Conservation (phyloP, 352 stramenopile species). For the Thraustochytrium striatum region DNA sequence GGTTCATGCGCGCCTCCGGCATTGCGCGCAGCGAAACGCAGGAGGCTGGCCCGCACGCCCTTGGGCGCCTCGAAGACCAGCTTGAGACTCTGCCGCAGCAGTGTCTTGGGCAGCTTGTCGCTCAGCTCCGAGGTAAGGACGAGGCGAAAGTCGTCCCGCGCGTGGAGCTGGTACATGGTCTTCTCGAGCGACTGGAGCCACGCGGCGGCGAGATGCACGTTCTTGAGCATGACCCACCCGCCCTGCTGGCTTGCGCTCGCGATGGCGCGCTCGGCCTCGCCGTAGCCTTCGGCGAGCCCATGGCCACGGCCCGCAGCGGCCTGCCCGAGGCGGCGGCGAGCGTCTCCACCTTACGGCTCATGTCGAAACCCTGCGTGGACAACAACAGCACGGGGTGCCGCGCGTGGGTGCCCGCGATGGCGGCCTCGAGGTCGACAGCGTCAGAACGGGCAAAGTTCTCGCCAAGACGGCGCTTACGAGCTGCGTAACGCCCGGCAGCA, state of each 20-base stretch:
- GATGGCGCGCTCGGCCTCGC: constrained; percentile 87
- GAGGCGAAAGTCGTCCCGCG: constrained; percentile 64
- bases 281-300: constrained; percentile 96
- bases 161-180: constrained; percentile 79
- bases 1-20: constrained; percentile 80
- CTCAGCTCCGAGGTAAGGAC: constrained; percentile 98
- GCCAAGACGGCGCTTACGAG: constrained; percentile 78
- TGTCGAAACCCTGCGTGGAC: constrained; percentile 94
- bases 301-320: constrained; percentile 92
- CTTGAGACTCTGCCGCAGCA: constrained; percentile 92
- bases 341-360: constrained; percentile 91
- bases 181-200: constrained; percentile 97
- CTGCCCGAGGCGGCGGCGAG: constrained; percentile 81
- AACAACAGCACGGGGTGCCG: constrained; percentile 90
- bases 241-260: constrained; percentile 89
- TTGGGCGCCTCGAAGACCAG: constrained; percentile 96
- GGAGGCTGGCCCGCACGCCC: constrained; percentile 93
- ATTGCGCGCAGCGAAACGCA: constrained; percentile 90
- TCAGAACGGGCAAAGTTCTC: constrained; percentile 82
- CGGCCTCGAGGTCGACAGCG: constrained; percentile 72
- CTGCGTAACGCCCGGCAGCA: constrained; percentile 69
- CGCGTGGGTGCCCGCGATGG: constrained; percentile 81
- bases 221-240: constrained; percentile 96
- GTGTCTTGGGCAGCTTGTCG: constrained; percentile 84
- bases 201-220: constrained; percentile 95